Base-by-base conservation (phyloP, 305 asterid genomes). In the Ilex paraguariensis region DNA sequence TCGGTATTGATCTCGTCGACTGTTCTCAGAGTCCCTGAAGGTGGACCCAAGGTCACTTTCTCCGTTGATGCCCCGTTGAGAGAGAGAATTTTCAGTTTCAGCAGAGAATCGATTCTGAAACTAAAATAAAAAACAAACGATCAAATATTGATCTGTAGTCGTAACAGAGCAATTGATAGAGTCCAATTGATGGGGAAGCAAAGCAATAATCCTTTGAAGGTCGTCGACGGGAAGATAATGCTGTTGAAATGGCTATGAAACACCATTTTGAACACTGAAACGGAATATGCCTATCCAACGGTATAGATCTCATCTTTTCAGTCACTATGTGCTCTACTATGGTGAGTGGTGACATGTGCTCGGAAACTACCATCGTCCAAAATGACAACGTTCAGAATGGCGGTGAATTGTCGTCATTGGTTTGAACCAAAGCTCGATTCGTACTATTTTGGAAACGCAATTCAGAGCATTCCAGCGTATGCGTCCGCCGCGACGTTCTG, bases 391-490 rank as follows among this genome's bases (percentile, higher is more conserved):
- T 76, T 80, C 3, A 61, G 85, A 12, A 80, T 76, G 85, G n/a
- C n/a, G n/a, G n/a, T n/a, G n/a, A n/a, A n/a, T n/a, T n/a, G n/a
- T n/a, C n/a, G n/a, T n/a, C n/a, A n/a, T n/a, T n/a, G n/a, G n/a
- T n/a, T n/a, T n/a, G n/a, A n/a, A n/a, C n/a, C n/a, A n/a, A n/a
- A n/a, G n/a, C n/a, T n/a, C n/a, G n/a, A n/a, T n/a, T n/a, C n/a
- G n/a, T n/a, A n/a, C n/a, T n/a, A n/a, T n/a, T 80, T 80, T 57
- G 85, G 85, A 1, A 80, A 80, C 69, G 82, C 82, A 30, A 80
- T 80, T 15, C 85, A 80, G 66, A 80, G 85, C 74, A 68, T 74
- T 4, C 85, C 82, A 6, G 76, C 85, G 1, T 66, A 71, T 57
- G 82, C 77, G 14, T 15, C 75, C 17, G 82, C 76, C 5, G 82